These are phyloP conservation scores for Kurtzmaniella cleridarum DNA, from an alignment of 805 yeast genomes.

Conservation along the genomic window DNA sequence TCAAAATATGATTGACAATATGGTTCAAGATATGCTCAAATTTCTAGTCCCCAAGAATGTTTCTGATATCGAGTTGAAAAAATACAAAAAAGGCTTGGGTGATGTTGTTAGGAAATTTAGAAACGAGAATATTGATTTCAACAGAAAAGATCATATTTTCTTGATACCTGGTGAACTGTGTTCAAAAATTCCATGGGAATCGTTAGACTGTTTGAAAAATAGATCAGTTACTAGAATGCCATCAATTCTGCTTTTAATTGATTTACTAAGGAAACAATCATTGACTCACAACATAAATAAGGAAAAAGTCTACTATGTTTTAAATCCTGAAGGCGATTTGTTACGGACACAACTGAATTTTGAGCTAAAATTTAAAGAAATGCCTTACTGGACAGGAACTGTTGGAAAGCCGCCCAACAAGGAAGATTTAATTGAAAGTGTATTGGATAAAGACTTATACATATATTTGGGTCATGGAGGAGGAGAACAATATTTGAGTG, in stretches of 20 bases:
- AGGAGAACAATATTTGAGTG: slow-evolving; percentile 76
- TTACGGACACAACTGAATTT: slow-evolving; percentile 58
- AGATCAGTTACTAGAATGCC: slow-evolving; percentile 74
- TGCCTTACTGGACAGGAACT: slow-evolving; percentile 47
- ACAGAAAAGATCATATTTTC: slow-evolving; percentile 48
- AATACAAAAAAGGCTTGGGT: background rate
- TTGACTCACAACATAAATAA: slow-evolving; percentile 1
- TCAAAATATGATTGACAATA: background rate
- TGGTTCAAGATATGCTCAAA: background rate
- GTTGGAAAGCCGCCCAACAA: slow-evolving; percentile 48
- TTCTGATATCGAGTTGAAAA: background rate
- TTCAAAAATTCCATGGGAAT: slow-evolving; percentile 87
- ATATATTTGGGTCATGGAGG: slow-evolving; percentile 94
- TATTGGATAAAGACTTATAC: slow-evolving; percentile 43
- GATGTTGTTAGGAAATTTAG: background rate
- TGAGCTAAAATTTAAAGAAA: slow-evolving; percentile 32
- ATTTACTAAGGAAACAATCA: slow-evolving; percentile 22
- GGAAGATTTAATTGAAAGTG: slow-evolving; percentile 43
- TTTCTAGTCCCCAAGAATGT: background rate
- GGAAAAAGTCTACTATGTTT: slow-evolving; percentile 41
- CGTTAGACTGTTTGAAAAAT: slow-evolving; percentile 49
- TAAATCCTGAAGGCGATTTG: slow-evolving; percentile 83
- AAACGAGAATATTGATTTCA: background rate
- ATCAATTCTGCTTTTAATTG: slow-evolving; percentile 41
- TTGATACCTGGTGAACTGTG: slow-evolving; percentile 65